Evolutionary conservation across 73 alveolate species (phyloP).

Genomic region (Paramecium caudatum): DNA sequence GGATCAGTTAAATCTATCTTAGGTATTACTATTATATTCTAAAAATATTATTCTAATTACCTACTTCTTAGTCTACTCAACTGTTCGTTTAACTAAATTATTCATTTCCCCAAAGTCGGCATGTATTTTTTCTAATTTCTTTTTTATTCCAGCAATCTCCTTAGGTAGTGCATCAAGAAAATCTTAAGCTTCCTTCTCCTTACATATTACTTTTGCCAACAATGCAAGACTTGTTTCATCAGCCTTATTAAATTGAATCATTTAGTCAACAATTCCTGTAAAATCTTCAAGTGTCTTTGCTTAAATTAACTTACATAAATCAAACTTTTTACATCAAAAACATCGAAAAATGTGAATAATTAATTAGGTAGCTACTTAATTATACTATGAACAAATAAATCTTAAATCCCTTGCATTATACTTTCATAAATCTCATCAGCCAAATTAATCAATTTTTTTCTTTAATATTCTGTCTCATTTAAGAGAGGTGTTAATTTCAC

Average conservation of each 20-base stretch:
- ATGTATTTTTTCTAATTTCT: not conserved
- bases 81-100: not conserved
- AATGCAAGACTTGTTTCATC: not conserved
- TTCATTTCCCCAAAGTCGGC: not conserved
- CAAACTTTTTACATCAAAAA: not conserved
- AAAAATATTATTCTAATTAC: not conserved
- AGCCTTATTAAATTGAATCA: not conserved
- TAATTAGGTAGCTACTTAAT: not conserved
- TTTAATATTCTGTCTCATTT: slow-evolving; percentile 25
- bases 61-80: not conserved
- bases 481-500: not conserved
- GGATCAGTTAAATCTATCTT: not conserved
- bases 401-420: not conserved
- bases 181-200: not conserved
- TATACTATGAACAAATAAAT: slow-evolving; percentile 4
- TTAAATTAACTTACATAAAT: not conserved
- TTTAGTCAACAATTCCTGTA: not conserved
- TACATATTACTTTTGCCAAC: not conserved
- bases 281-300: not conserved
- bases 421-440: slow-evolving; percentile 11
- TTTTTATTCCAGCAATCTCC: not conserved
- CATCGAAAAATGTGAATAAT: not conserved
- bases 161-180: not conserved
- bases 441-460: not conserved
- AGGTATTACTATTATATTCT: not conserved